Evolutionary conservation across 1,284 basidiomycete genomes (phyloP), one percentile per base, ranked within the genome.

Genomic region (Leucoagaricus sp.): DNA sequence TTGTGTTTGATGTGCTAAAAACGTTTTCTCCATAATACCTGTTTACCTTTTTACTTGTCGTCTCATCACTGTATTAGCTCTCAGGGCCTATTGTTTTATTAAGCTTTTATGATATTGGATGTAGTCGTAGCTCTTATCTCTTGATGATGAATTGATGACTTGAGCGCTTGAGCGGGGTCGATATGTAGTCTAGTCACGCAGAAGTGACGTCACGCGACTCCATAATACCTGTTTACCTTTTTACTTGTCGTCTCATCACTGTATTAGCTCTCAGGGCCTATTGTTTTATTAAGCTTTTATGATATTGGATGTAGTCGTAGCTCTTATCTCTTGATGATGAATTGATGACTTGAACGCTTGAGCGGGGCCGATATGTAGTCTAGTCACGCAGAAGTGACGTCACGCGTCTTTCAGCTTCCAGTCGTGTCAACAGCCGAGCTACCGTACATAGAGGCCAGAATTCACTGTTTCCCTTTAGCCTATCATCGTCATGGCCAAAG

Each of bases 401-500:
- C 40, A 50, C 48, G 55, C 41, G 33, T 45, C 26, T 26, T 25
- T 29, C 10, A n/a, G 19, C 7, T 23, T 17, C 36, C 6, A 13
- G 36, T 40, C 15, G n/a, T 40, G 51, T 50, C 10, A 34, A 23
- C 23, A 12, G 9, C 23, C n/a, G 10, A n/a, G n/a, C n/a, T n/a
- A n/a, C n/a, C n/a, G n/a, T n/a, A n/a, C n/a, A n/a, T n/a, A n/a
- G n/a, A n/a, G n/a, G n/a, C n/a, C n/a, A n/a, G n/a, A n/a, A n/a
- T n/a, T n/a, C n/a, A n/a, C n/a, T n/a, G n/a, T n/a, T n/a, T n/a
- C n/a, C n/a, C n/a, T n/a, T n/a, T n/a, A 52, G 28, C 6, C 19
- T 29, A n/a, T 38, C 28, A 25, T 28, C 21, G 23, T 28, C 19
- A 58, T 58, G 59, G 9, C 53, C 40, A 57, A 53, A 23, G 51